These are phyloP conservation scores for Paramecium sonneborni DNA, from an alignment of 73 alveolate species.

Conservation along the genomic window DNA sequence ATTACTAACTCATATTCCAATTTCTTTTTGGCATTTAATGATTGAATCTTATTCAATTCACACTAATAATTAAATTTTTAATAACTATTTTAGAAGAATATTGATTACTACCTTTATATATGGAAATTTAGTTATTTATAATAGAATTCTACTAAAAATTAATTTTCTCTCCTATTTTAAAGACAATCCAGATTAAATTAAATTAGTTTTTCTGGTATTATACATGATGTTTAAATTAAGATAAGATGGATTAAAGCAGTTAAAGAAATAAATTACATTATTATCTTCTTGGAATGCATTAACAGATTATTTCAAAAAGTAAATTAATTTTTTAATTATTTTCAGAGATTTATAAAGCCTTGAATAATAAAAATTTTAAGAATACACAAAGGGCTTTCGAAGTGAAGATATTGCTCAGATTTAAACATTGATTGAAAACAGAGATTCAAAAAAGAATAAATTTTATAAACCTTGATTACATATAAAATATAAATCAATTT, in stretches of 20 bases:
- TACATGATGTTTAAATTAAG: slow-evolving; percentile 1
- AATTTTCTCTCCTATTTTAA: slow-evolving; percentile 25
- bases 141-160: background rate
- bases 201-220: background rate
- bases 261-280: background rate
- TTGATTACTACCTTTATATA: background rate
- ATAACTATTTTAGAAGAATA: background rate
- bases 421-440: background rate
- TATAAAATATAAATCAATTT: background rate
- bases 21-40: slow-evolving; percentile 21
- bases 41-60: slow-evolving; percentile 1
- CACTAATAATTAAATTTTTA: background rate
- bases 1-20: background rate
- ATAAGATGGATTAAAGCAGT: background rate
- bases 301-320: background rate
- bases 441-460: background rate
- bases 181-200: background rate
- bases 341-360: background rate
- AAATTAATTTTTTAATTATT: background rate
- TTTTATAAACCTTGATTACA: slow-evolving; percentile 14
- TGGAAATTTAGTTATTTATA: background rate
- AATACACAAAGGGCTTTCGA: background rate
- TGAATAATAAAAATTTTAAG: background rate
- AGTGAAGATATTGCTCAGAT: background rate
- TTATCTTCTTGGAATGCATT: slow-evolving; percentile 11